Evolutionary conservation across 371 early-diverging fungal species (phyloP).

Genomic region (Zopfochytrium polystomum): DNA sequence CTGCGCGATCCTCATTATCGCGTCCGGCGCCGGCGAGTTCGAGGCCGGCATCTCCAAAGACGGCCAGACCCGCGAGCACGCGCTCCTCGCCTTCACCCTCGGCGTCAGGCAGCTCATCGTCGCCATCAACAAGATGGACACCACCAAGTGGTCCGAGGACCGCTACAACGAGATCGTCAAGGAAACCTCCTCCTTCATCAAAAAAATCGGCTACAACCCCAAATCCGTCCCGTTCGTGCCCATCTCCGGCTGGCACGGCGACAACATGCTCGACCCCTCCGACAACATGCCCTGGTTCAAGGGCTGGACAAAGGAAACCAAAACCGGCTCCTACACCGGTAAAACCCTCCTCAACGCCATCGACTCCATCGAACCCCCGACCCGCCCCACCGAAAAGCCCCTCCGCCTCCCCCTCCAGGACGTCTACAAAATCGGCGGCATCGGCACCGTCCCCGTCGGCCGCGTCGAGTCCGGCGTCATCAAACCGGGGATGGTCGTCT

Average conservation of each 20-base stretch:
- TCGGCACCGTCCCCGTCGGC: too few relatives aligned
- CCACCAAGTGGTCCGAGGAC: too few relatives aligned
- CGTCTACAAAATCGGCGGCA: constrained; percentile 97
- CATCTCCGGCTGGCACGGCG: constrained; percentile 95
- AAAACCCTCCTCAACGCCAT: constrained; percentile 92
- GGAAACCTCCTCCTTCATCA: constrained; percentile 87
- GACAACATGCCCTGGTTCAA: constrained; percentile 93
- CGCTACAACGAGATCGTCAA: constrained; percentile 91
- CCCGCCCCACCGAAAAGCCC: constrained; percentile 87
- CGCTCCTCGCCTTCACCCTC: constrained; percentile 93
- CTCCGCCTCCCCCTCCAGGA: constrained; percentile 95
- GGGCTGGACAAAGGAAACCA: constrained; percentile 88
- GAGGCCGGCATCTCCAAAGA: constrained; percentile 96
- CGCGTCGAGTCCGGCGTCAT: too few relatives aligned
- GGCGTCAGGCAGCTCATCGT: constrained; percentile 96
- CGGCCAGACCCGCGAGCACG: constrained; percentile 99
- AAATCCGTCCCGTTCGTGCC: constrained; percentile 89
- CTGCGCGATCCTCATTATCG: constrained; percentile 94
- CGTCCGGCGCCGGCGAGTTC: constrained; percentile 94
- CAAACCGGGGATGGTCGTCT: constrained; percentile 91
- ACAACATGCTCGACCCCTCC: constrained; percentile 93
- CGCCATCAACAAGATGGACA: constrained; percentile 99
- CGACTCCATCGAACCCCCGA: constrained; percentile 87
- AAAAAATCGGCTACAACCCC: constrained; percentile 91
- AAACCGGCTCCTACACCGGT: constrained; percentile 61